A percentile compares a stretch with the other conserved stretches of the same genome.
phyloP scores from a whole-genome alignment of 2,329 filamentous ascomycete species.

The Fusarium palustre region DNA sequence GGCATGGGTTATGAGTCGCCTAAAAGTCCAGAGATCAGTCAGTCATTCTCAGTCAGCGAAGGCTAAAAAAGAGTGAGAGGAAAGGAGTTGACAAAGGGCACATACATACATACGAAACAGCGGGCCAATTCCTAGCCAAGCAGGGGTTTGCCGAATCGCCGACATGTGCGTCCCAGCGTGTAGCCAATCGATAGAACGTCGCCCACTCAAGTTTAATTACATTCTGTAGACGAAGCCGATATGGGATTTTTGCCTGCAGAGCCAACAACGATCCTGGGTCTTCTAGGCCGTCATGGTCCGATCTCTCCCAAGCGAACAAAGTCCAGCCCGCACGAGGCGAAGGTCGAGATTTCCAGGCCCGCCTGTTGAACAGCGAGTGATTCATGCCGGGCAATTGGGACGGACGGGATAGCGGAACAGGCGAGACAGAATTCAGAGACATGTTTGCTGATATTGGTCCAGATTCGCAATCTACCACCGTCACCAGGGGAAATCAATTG shows the following conservation, averaged over 20 bases:
- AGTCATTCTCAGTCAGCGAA: constrained; percentile 13
- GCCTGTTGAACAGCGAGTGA: background rate
- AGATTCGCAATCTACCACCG: constrained; percentile 15
- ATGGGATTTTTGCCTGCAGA: constrained; percentile 15
- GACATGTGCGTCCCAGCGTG: constrained; percentile 18
- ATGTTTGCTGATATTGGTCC: constrained; percentile 11
- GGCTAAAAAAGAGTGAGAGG: background rate
- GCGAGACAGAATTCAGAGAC: constrained; percentile 25
- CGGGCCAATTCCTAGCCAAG: constrained; percentile 27
- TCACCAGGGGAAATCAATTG: constrained; percentile 18
- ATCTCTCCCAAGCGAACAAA: constrained; percentile 19
- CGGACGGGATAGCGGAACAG: constrained; percentile 24
- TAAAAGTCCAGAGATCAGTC: constrained; percentile 19
- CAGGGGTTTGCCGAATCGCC: constrained; percentile 32
- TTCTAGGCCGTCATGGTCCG: constrained; percentile 32
- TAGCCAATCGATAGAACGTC: constrained; percentile 39
- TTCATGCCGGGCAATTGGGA: constrained; percentile 7
- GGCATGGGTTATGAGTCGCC: constrained; percentile 32
- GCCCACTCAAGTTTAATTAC: constrained; percentile 46
- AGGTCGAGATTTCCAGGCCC: constrained; percentile 1
- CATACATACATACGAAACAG: constrained; percentile 3
- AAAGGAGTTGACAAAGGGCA: constrained; percentile 20
- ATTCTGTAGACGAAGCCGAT: constrained; percentile 23
- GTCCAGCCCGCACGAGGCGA: constrained; percentile 5
- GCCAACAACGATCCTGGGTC: constrained; percentile 2